phyloP scores from a whole-genome alignment of 768 basidiomycete species.

The Calocybe cyanea region DNA sequence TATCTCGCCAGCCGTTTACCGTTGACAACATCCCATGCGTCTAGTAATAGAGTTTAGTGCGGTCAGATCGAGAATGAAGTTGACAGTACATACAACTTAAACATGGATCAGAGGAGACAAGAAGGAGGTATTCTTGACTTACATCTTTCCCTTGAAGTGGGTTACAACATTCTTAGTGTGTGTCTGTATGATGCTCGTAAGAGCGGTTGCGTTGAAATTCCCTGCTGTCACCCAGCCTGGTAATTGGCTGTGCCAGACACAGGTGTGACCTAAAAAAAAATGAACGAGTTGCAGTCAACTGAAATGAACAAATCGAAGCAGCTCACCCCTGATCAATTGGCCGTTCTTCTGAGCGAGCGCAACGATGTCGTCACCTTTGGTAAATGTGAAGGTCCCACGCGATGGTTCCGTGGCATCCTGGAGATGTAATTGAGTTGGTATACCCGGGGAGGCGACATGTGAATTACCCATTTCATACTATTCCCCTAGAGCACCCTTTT shows the following conservation, averaged over 20 bases:
- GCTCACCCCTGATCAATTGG: slow-evolving; percentile 40
- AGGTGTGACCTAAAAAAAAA: slow-evolving; percentile 34
- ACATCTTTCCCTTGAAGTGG: slow-evolving; percentile 56
- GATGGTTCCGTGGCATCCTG: slow-evolving; percentile 52
- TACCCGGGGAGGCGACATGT: neutral
- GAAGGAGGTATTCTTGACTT: slow-evolving; percentile 3
- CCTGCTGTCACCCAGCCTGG: slow-evolving; percentile 46
- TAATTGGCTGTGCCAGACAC: slow-evolving; percentile 52
- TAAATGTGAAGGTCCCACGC: slow-evolving; percentile 45
- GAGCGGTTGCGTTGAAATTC: slow-evolving; percentile 36
- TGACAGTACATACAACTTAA: slow-evolving; percentile 33
- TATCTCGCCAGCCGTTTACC: slow-evolving; percentile 19
- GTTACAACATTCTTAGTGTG: slow-evolving; percentile 47
- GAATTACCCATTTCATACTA: slow-evolving; percentile 57
- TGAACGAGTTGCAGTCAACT: neutral
- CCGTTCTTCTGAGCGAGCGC: slow-evolving; percentile 42
- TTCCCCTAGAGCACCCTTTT: slow-evolving; percentile 32
- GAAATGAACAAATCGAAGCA: neutral
- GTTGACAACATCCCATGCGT: slow-evolving; percentile 44
- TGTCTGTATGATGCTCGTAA: slow-evolving; percentile 41
- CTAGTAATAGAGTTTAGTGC: slow-evolving; percentile 13
- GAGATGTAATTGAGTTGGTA: neutral
- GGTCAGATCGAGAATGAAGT: slow-evolving; percentile 8
- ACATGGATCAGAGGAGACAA: neutral
- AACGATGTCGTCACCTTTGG: slow-evolving; percentile 39